Evolutionary conservation across 345 rosid species (phyloP).

Genomic region (Hypericum androsaemum): DNA sequence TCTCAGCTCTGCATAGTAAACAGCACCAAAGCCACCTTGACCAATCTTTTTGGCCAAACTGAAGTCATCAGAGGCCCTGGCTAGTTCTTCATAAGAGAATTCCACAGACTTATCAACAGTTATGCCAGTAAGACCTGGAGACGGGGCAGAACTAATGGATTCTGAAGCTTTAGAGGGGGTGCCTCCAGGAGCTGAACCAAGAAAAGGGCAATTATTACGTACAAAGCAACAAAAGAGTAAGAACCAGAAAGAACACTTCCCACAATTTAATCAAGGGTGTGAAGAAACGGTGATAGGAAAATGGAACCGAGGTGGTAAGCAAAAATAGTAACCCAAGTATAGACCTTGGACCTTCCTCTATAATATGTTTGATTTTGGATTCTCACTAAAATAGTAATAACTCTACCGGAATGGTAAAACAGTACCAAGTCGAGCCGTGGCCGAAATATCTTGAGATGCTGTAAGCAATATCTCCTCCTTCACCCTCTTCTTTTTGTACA

Average conservation of each 20-base stretch:
- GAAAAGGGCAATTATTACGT: conserved; percentile 4
- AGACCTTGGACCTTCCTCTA: too few relatives aligned
- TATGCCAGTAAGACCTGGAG: conserved; percentile 47
- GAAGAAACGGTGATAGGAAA: too few relatives aligned
- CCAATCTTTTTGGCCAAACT: conserved; percentile 84
- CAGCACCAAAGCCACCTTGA: conserved; percentile 85
- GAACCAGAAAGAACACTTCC: too few relatives aligned
- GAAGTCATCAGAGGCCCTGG: conserved; percentile 75
- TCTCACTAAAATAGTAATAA: background rate
- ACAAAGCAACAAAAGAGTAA: background rate
- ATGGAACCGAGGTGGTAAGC: too few relatives aligned
- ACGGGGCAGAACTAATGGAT: conserved; percentile 21
- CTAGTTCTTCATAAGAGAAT: conserved; percentile 84
- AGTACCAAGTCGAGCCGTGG: conserved; percentile 31
- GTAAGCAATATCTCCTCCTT: conserved; percentile 30
- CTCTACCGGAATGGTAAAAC: background rate
- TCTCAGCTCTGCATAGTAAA: conserved; percentile 82
- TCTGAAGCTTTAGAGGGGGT: conserved; percentile 24
- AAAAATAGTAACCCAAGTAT: too few relatives aligned
- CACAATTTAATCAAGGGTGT: too few relatives aligned
- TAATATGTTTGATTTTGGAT: too few relatives aligned
- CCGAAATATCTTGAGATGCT: conserved; percentile 21
- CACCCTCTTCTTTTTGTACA: conserved; percentile 42
- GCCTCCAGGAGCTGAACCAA: conserved; percentile 24
- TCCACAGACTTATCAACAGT: conserved; percentile 82